Base-by-base conservation (phyloP, 176 grass and related monocot species). In the Ensete glaucum region DNA sequence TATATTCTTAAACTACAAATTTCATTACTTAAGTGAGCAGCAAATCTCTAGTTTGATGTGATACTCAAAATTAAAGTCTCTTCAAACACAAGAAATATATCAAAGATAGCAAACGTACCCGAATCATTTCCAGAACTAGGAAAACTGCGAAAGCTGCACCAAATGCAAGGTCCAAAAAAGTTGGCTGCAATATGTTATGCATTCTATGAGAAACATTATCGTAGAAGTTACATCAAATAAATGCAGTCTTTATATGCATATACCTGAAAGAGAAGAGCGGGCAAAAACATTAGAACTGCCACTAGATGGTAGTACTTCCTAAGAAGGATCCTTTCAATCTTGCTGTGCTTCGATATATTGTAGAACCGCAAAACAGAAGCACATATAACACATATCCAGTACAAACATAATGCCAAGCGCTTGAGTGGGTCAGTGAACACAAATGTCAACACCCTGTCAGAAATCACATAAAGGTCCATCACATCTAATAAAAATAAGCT, bases 131-230 rank as follows among this genome's bases (percentile, higher is more conserved):
- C 77, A 99, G 80, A 80, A 84, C 58, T 82, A 99, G 85, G 84
- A 99, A 99, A 89, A 89, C 86, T 80, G 79, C 89, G 78, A 99
- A 85, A 72, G 95, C 90, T 78, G 81, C 82, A 99, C 95, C 95
- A 91, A 99, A 94, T 81, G 95, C 90, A 77, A 99, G 85, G 78
- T 99, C 88, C 78, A 99, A 80, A 83, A 99, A 99, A 87, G 77
- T 76, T 64, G 95, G 80, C 95, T 99, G 82, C 80, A 92, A 88
- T 80, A 73, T 22, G 49, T 23, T 72, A 79, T 6, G 82, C 20
- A 76, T 16, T 52, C 17, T 17, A 57, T 56, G 75, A 55, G 56
- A 15, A 62, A 78, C 50, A 53, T 53, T 76, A 27, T 76, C 52
- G 43, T 24, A 55, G 53, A 23, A 77, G 58, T 74, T 24, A 14